Evolutionary conservation across 1,139 yeast species (phyloP).

Genomic region (Yamadazyma dushanensis): DNA sequence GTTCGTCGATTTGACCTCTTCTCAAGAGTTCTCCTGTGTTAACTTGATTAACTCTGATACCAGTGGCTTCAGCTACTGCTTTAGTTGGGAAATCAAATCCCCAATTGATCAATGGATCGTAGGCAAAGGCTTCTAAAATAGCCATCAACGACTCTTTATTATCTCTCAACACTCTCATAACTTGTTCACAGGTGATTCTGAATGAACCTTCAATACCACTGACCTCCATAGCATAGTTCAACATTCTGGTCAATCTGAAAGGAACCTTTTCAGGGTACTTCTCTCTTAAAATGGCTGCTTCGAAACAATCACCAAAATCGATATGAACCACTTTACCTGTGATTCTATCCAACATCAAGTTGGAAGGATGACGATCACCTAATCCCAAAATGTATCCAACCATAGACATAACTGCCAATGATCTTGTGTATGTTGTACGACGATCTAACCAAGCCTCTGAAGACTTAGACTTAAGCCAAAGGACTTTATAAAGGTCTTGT

Average conservation of each 20-base stretch:
- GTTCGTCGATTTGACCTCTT: constrained; percentile 73
- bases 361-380: constrained; percentile 98
- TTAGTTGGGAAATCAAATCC: constrained; percentile 92
- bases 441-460: constrained; percentile 98
- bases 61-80: constrained; percentile 72
- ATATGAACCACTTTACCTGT: constrained; percentile 96
- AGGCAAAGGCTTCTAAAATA: constrained; percentile 95
- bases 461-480: constrained; percentile 94
- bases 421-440: constrained; percentile 92
- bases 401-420: constrained; percentile 98
- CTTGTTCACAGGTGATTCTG: constrained; percentile 95
- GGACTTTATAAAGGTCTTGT: constrained; percentile 90
- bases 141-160: constrained; percentile 98
- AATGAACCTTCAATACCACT: constrained; percentile 98
- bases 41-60: constrained; percentile 62
- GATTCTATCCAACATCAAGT: constrained; percentile 88
- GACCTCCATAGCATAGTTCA: constrained; percentile 98
- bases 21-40: constrained; percentile 69
- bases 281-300: constrained; percentile 94
- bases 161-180: constrained; percentile 89
- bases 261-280: constrained; percentile 99
- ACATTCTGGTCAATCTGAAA: constrained; percentile 93
- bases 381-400: constrained; percentile 94
- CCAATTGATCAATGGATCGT: constrained; percentile 98
- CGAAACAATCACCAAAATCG: constrained; percentile 99